Evolutionary conservation across 129 eudicot species (phyloP), one percentile per base, ranked within the genome.

Genomic region (Sambucus nigra): DNA sequence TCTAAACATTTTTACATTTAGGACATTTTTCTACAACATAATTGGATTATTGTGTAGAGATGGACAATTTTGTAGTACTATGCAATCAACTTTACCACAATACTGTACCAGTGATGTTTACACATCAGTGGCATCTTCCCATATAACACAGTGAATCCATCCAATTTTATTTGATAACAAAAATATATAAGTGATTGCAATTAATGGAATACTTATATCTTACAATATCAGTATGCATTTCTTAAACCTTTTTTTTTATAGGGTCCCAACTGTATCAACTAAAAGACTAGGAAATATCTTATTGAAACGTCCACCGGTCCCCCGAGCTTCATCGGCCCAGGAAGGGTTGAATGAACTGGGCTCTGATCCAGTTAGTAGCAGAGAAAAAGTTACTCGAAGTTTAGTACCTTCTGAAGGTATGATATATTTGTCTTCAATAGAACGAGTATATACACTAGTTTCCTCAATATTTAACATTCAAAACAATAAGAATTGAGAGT

Each of bases 231-330:
- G 8, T 35, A 3, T 7, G 42, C 6, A 1, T n/a, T 35, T 35
- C 42, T 35, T 35, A 15, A 40, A 42, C 16, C n/a, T 33, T 22
- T 0, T 20, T 24, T 31, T 31, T 27, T 49, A 53, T 74, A 87
- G 96, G 81, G 42, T 55, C 51, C 49, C 72, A 33, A 46, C 76
- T 40, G 61, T 62, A 1, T 29, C 71, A 10, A 31, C 77, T 14
- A 82, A 71, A 67, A 77, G 83, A 63, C 69, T 72, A 14, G 94
- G 83, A 44, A 83, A 73, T 64, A 51, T 83, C 21, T 68, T 88
- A 72, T 66, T 78, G 55, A 80, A 77, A 65, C 82, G 91, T 25
- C 91, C 94, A 27, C 94, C 86, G n/a, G 80, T 76, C 21, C 42
- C 94, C 19, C 74, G 87, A 17, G 67, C 73, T 16, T 69, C 81